Conservation (phyloP, 2,329 filamentous ascomycete species). For the Shiraia bambusicola region DNA sequence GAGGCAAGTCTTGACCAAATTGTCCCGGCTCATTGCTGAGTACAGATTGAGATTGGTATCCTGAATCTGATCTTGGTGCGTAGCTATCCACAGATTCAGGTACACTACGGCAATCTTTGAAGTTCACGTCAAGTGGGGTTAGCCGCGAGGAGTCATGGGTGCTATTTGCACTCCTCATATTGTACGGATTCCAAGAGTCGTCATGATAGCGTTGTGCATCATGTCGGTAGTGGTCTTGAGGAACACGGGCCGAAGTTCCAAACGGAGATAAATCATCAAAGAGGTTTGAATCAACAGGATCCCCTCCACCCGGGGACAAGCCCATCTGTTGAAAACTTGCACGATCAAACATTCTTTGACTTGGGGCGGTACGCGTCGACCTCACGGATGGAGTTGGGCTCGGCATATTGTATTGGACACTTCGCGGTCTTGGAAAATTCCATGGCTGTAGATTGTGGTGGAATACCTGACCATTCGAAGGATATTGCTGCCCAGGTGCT, state of each 20-base stretch:
- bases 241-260: constrained; percentile 10
- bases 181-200: constrained; percentile 32
- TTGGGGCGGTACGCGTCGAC: constrained; percentile 13
- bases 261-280: constrained; percentile 16
- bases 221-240: constrained; percentile 6
- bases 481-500: constrained; percentile 13
- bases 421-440: constrained; percentile 12
- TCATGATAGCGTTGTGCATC: constrained; percentile 19
- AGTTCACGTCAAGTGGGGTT: constrained; percentile 15
- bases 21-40: constrained; percentile 31
- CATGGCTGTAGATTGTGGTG: constrained; percentile 23
- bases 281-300: constrained; percentile 10
- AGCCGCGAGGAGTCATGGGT: constrained; percentile 5
- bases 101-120: constrained; percentile 13
- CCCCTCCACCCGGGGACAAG: constrained; percentile 2
- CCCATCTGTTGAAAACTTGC: constrained; percentile 10
- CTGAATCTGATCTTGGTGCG: constrained; percentile 32
- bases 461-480: constrained; percentile 9
- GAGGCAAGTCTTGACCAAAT: constrained; percentile 22
- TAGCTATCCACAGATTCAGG: constrained; percentile 5
- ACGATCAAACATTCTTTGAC: constrained; percentile 4
- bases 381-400: constrained; percentile 21
- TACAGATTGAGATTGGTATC: constrained; percentile 38
- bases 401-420: constrained; percentile 15
- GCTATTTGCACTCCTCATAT: constrained; percentile 15